Percentiles rank a stretch among this genome's conserved stretches.
These are phyloP conservation scores for Leccinum sublutescens DNA, from an alignment of 768 basidiomycete genomes.

Conservation along the genomic window DNA sequence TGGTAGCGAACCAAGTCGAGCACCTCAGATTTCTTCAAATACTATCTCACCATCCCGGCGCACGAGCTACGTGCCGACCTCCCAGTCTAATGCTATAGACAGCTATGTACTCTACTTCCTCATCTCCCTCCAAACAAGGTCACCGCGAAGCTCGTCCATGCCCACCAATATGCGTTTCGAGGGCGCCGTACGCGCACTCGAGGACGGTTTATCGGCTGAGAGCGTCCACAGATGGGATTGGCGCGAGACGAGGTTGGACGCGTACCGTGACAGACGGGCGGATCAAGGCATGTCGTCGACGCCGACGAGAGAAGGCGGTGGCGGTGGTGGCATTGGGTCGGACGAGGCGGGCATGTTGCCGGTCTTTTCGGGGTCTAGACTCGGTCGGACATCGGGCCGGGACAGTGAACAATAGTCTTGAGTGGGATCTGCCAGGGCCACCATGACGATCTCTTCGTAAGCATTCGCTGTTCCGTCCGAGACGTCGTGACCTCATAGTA, in stretches of 20 bases:
- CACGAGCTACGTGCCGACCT: constrained; percentile 56
- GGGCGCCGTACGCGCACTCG: constrained; percentile 54
- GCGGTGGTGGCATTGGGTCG: constrained; percentile 6
- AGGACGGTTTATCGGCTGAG: constrained; percentile 62
- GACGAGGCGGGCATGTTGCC: constrained; percentile 32
- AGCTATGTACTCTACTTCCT: constrained; percentile 57
- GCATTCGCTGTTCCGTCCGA: constrained; percentile 15
- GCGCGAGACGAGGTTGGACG: constrained; percentile 61
- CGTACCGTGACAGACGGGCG: constrained; percentile 13
- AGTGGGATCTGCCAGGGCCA: background rate
- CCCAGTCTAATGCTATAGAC: constrained; percentile 55
- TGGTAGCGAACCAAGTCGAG: too few species aligned
- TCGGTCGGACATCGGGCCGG: constrained; percentile 7
- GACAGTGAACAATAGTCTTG: background rate
- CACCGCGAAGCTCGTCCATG: constrained; percentile 57
- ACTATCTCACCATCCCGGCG: constrained; percentile 46
- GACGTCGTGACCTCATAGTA: background rate
- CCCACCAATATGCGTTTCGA: constrained; percentile 41
- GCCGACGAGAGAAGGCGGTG: constrained; percentile 14
- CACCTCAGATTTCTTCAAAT: constrained; percentile 20
- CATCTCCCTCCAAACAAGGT: constrained; percentile 47
- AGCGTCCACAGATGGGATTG: constrained; percentile 71
- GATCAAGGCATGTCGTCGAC: constrained; percentile 6
- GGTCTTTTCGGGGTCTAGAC: constrained; percentile 9
- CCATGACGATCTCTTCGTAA: background rate